Conservation (phyloP, 2,329 filamentous ascomycete genomes). For the Ceratocystis diversiconidia region DNA sequence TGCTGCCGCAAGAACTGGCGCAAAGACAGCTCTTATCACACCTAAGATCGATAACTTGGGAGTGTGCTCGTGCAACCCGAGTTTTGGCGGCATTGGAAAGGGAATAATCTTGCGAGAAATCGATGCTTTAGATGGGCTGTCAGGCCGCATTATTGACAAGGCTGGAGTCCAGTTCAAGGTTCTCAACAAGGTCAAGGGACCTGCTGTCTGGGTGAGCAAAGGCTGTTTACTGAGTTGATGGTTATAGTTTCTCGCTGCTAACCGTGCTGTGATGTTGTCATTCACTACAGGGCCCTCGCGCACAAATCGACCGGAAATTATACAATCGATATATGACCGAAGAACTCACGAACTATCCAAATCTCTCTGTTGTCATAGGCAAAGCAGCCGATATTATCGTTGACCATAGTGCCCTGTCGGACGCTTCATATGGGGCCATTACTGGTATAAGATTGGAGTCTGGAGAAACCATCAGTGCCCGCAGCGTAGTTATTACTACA, state of each 20-base stretch:
- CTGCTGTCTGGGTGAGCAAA: constrained; percentile 65
- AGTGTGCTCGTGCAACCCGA: constrained; percentile 92
- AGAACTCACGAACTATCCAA: constrained; percentile 64
- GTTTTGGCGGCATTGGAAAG: constrained; percentile 96
- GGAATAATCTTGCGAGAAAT: constrained; percentile 92
- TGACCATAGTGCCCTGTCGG: constrained; percentile 38
- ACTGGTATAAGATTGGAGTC: constrained; percentile 76
- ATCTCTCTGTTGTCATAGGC: constrained; percentile 66
- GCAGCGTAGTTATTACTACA: constrained; percentile 82
- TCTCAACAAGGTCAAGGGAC: constrained; percentile 77
- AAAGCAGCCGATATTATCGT: constrained; percentile 83
- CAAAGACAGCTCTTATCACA: constrained; percentile 77
- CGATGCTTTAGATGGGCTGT: constrained; percentile 83
- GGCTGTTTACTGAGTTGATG: neutral
- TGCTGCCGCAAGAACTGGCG: constrained; percentile 76
- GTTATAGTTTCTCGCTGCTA: neutral
- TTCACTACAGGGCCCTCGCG: constrained; percentile 54
- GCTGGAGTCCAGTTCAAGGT: constrained; percentile 88
- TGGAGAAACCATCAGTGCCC: constrained; percentile 67
- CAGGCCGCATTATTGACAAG: constrained; percentile 80
- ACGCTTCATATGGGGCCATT: constrained; percentile 39
- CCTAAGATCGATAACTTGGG: constrained; percentile 80
- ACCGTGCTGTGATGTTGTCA: neutral
- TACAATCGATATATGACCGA: constrained; percentile 86
- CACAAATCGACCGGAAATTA: constrained; percentile 82